These are phyloP conservation scores for Silene conica DNA, from an alignment of 148 eudicot genomes.

Conservation along the genomic window DNA sequence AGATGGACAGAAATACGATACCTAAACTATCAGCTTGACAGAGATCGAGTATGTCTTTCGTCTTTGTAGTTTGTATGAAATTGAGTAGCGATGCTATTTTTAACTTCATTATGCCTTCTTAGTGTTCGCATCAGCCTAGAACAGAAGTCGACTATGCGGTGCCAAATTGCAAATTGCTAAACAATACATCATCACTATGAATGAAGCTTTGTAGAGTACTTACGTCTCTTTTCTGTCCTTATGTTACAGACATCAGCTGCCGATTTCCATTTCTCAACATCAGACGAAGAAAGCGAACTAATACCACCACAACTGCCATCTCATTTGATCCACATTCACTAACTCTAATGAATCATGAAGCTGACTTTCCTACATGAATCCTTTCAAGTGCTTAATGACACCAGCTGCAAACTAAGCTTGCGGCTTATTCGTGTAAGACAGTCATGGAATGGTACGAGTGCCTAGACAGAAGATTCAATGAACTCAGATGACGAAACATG, in stretches of 20 bases:
- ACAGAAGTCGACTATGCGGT: no score
- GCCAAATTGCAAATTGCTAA: no score
- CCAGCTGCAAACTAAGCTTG: neutral
- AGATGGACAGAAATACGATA: no score
- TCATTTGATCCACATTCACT: constrained; percentile 30
- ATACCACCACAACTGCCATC: constrained; percentile 22
- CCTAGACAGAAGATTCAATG: neutral
- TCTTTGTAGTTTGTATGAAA: no score
- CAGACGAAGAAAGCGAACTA: constrained; percentile 26
- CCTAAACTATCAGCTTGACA: no score
- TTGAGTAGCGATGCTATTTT: no score
- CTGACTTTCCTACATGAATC: neutral
- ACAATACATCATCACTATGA: neutral
- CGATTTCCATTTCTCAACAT: neutral
- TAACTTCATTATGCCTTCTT: no score
- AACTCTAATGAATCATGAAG: neutral
- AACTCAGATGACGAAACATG: neutral
- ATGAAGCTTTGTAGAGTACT: neutral
- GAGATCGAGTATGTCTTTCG: no score
- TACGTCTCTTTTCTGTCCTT: neutral
- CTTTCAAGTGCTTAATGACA: neutral
- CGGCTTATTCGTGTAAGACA: neutral
- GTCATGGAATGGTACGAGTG: neutral
- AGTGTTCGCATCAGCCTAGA: no score
- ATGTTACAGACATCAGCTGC: constrained; percentile 19